Base-by-base conservation (phyloP, 2,329 filamentous ascomycete genomes). In the Alternaria gansuensis region DNA sequence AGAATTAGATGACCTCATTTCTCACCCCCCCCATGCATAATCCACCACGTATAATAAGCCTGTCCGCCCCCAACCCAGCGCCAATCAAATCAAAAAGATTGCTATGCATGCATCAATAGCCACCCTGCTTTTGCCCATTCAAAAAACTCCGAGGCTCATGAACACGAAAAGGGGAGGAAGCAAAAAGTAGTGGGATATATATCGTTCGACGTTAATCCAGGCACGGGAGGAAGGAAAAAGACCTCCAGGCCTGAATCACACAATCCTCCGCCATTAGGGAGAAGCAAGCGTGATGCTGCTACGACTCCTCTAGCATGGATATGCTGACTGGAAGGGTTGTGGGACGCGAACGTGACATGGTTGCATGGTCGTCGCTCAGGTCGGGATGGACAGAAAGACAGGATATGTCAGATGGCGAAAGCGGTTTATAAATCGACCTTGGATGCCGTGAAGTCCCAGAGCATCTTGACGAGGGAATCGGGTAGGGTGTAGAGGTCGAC, bases 401-500 rank as follows among this genome's bases (percentile, higher is more conserved):
- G 37, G 51, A 33, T 10, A 24, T 9, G 21, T 26, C 44, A 36
- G 29, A 23, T 24, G 10, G 44, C 3, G 23, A 26, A 53, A 43
- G 17, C 39, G 21, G 9, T 54, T 63, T 76, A 78, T 65, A 77
- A 63, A 9, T 76, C 71, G 14, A 65, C 69, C 66, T 74, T 76
- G 14, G 63, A 62, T 14, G 74, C 64, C 40, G 87, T 87, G 75
- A 95, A 96, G 62, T 97, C 94, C 94, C 94, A 98, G 60, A 99
- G 88, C 87, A 92, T 93, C 79, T 95, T 96, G 75, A 95, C 90
- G 36, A 98, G 84, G 28, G 82, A 81, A 66, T 98, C 95, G 1
- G 95, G 93, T 65, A 99, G 87, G n/a, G 95, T 98, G 81, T 97
- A 98, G 58, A 99, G 85, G 75, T 99, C 95, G 69, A 99, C 94